Evolutionary conservation across 2,329 filamentous ascomycete species (phyloP), one percentile per base, ranked within the genome.

Genomic region (Fonsecaea pugnacius): DNA sequence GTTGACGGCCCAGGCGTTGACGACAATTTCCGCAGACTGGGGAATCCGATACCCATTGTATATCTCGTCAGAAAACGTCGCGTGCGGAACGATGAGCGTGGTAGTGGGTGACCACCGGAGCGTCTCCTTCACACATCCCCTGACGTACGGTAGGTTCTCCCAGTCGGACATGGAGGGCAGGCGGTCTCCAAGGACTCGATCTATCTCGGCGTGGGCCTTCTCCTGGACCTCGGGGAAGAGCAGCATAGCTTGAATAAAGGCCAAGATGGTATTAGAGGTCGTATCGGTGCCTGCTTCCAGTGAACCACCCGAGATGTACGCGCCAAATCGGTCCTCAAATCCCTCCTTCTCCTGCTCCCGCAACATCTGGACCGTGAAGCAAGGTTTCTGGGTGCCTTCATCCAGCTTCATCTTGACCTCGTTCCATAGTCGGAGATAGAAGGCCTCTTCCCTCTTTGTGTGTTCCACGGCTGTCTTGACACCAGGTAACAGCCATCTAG

Each of bases 71-170:
- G 66, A 62, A 18, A 52, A 66, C 14, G 59, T 60, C 4, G 64
- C 60, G 55, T 72, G 70, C 6, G 67, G 69, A 1, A 70, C 61
- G 8, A 52, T 65, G 3, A 71, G 62, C 14, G 68, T 67, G 5
- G 61, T 53, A 12, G 67, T 63, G 0, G 84, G 82, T 1, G 83
- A 77, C 83, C 84, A 86, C 2, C 85, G 79, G 9, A 86, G 74
- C 0, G 82, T 78, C 64, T 88, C 85, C 65, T 86, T 85, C 18
- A 85, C 78, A 10, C 85, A 76, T 1, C 81, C 81, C 18, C 79
- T 77, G 40, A 86, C 71, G 68, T 87, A 87, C 0, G 83, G 83
- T 6, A 87, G 70, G 1, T 75, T 72, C 0, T 76, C 72, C 18
- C 78, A 76, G 67, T 87, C 84, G 36, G 80, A 77, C 71, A 80